Base-by-base conservation (phyloP, 176 grass and related monocot genomes). In the Pontederia paniculata region DNA sequence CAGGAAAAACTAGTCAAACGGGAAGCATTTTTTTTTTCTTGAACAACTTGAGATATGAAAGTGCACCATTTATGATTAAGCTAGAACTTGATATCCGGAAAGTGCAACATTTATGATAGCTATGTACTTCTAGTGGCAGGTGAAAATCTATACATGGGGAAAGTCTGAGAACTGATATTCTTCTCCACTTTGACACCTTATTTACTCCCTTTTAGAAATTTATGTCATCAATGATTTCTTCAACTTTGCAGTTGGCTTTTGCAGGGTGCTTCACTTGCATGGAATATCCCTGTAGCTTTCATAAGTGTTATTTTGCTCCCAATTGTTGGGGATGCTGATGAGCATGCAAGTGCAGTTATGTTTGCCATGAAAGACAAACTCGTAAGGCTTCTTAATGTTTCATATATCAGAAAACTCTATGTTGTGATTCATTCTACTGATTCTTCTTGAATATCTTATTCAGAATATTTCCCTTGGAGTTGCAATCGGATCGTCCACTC, bases 291-390 rank as follows among this genome's bases (percentile, higher is more conserved):
- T 0, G 48, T 87, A 54, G 50, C 82, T 16, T 93, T 93, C 61
- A 87, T 93, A 45, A 93, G 83, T 69, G 83, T 80, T 63, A 73
- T 93, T 71, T 74, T 95, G 54, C 85, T 95, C 62, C 90, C 90
- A 69, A 95, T 95, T 7, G 90, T 95, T 17, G 90, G 90, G 17
- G 89, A 95, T 48, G 90, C 90, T 73, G 85, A 85, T 73, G 90
- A 95, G 74, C 85, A 95, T 83, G 85, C 90, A n/a, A 95, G 90
- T 12, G 90, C 90, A 16, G 89, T 95, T 83, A 95, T 95, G 90
- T 95, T 95, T 83, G 90, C 90, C 71, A 95, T 89, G 85, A 95
- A 89, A 77, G 72, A 95, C 51, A 95, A 95, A 78, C 83, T 95
- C 71, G 90, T 95, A 78, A 71, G 52, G 3, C 57, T 9, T 37